phyloP scores from a whole-genome alignment of 1,139 yeast species.

The Yamadazyma siamensis region DNA sequence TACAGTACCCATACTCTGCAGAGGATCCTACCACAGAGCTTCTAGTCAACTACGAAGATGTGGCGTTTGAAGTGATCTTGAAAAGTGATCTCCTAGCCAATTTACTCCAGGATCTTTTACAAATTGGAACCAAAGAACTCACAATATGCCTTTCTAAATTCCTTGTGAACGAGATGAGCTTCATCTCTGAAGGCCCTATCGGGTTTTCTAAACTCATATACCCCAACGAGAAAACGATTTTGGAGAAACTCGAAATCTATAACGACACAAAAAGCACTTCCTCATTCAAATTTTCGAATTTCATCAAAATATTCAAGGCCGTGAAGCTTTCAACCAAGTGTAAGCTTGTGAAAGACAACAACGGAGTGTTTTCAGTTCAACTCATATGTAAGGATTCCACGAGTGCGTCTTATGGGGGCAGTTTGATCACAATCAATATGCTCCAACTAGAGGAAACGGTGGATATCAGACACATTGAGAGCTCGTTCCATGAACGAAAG shows the following conservation, averaged over 20 bases:
- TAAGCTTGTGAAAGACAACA: conserved; percentile 54
- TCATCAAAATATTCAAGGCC: conserved; percentile 52
- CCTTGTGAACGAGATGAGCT: conserved; percentile 34
- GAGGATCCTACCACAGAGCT: conserved; percentile 23
- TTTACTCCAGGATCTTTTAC: conserved; percentile 64
- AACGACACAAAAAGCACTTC: conserved; percentile 16
- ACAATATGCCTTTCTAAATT: conserved; percentile 42
- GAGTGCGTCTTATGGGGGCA: conserved; percentile 49
- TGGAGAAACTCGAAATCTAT: conserved; percentile 45
- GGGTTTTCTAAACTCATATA: conserved; percentile 67
- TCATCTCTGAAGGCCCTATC: conserved; percentile 65
- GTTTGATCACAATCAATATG: conserved; percentile 60
- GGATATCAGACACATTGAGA: conserved; percentile 6
- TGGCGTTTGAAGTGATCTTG: conserved; percentile 63
- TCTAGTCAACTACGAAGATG: conserved; percentile 43
- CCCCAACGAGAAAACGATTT: conserved; percentile 60
- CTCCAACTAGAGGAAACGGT: conserved; percentile 33
- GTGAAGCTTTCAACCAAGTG: conserved; percentile 58
- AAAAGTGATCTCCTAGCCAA: conserved; percentile 64
- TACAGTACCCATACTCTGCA: conserved; percentile 33
- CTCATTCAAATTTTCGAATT: conserved; percentile 44
- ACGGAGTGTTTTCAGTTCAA: conserved; percentile 51
- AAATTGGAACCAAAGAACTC: conserved; percentile 59
- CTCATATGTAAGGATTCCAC: conserved; percentile 34
- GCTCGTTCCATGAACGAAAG: conserved; percentile 8